Evolutionary conservation across 345 rosid genomes (phyloP).

Genomic region (Cardamine chenopodiifolia): DNA sequence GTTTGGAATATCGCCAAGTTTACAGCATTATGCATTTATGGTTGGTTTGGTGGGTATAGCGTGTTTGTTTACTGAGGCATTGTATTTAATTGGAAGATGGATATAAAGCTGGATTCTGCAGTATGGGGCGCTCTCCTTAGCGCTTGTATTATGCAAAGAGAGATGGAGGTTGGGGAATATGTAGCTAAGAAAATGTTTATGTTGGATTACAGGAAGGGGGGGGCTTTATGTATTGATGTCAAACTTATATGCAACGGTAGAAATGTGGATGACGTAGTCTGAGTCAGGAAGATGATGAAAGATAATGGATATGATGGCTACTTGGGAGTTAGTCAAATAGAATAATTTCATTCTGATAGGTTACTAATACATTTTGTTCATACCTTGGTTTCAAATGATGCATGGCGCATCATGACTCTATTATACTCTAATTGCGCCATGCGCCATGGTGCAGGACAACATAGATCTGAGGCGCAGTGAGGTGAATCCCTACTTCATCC

Average conservation of each 20-base stretch:
- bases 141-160: conserved; percentile 66
- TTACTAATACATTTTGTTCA: no score
- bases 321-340: conserved; percentile 62
- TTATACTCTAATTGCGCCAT: no score
- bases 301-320: conserved; percentile 74
- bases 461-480: no score
- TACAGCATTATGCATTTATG: conserved; percentile 77
- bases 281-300: conserved; percentile 76
- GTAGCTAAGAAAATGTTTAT: conserved; percentile 71
- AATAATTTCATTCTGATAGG: not conserved
- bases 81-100: conserved; percentile 55
- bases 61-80: conserved; percentile 64
- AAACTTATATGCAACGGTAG: conserved; percentile 72
- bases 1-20: conserved; percentile 53
- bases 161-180: conserved; percentile 73
- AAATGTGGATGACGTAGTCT: conserved; percentile 71
- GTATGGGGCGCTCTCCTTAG: conserved; percentile 83
- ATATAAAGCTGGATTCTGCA: conserved; percentile 65
- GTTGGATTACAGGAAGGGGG: conserved; percentile 63
- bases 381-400: no score
- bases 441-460: no score
- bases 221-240: conserved; percentile 88
- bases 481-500: no score
- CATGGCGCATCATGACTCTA: no score
- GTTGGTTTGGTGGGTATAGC: conserved; percentile 71